Conservation (phyloP, 2,329 filamentous ascomycete species). For the Aspergillus transmontanensis region DNA sequence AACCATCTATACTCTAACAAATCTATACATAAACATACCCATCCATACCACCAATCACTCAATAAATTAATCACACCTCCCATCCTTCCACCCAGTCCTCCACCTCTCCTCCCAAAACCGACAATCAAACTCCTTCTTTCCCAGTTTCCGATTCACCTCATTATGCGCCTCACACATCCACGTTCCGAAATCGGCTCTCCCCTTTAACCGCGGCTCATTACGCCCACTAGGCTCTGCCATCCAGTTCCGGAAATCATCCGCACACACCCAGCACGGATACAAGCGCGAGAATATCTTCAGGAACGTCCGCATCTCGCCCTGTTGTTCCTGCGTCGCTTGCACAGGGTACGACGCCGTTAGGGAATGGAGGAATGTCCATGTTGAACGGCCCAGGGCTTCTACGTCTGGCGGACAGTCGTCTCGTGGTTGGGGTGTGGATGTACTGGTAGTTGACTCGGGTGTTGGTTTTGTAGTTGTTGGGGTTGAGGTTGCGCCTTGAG, state of each 20-base stretch:
- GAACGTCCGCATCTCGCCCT: slow-evolving; percentile 76
- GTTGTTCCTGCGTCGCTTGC: slow-evolving; percentile 66
- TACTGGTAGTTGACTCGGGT: background rate
- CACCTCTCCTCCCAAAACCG: slow-evolving; percentile 88
- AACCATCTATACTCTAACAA: background rate
- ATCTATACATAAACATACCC: background rate
- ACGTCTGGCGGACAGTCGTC: slow-evolving; percentile 87
- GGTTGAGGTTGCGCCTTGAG: slow-evolving; percentile 30
- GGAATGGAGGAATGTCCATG: slow-evolving; percentile 92
- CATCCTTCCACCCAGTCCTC: slow-evolving; percentile 81
- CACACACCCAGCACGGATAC: slow-evolving; percentile 96
- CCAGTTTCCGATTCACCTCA: slow-evolving; percentile 69
- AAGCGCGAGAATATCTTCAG: slow-evolving; percentile 78
- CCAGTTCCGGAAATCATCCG: slow-evolving; percentile 85
- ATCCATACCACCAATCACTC: slow-evolving; percentile 25
- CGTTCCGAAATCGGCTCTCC: slow-evolving; percentile 50
- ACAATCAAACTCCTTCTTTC: slow-evolving; percentile 91
- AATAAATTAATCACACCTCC: slow-evolving; percentile 59
- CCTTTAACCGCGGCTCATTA: slow-evolving; percentile 65
- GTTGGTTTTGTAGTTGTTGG: slow-evolving; percentile 24
- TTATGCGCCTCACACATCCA: slow-evolving; percentile 57
- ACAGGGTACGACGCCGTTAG: slow-evolving; percentile 86
- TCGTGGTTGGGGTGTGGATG: background rate
- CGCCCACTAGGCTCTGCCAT: slow-evolving; percentile 60
- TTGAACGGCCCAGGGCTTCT: slow-evolving; percentile 78